These are phyloP conservation scores for Asclepias syriaca DNA, from an alignment of 257 asterid species.

Conservation along the genomic window DNA sequence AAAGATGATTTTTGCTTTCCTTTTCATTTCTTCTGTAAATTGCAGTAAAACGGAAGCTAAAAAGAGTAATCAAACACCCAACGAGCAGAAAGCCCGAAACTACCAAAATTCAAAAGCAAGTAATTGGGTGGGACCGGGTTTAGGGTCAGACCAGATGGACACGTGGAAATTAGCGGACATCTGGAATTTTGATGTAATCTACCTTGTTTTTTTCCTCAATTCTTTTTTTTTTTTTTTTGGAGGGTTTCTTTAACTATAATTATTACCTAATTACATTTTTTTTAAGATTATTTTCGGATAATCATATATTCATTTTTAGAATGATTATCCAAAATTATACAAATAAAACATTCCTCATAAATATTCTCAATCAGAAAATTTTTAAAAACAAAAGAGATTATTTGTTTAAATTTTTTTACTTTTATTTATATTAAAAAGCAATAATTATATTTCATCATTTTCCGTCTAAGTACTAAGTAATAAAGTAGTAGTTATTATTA, in stretches of 20 bases:
- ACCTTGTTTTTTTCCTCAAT: conserved; percentile 5
- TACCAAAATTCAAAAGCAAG: conserved; percentile 42
- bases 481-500: too few relatives aligned
- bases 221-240: not conserved
- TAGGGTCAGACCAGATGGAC: not conserved
- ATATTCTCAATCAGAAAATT: too few relatives aligned
- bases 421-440: too few relatives aligned
- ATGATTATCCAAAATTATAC: too few relatives aligned
- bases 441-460: too few relatives aligned
- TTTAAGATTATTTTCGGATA: too few relatives aligned
- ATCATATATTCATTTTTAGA: too few relatives aligned
- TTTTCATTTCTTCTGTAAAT: conserved; percentile 1
- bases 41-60: conserved; percentile 39
- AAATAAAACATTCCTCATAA: too few relatives aligned
- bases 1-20: conserved; percentile 10
- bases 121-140: conserved; percentile 6
- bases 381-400: too few relatives aligned
- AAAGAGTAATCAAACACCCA: conserved; percentile 9
- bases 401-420: too few relatives aligned
- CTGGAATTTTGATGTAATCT: conserved; percentile 16
- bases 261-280: not conserved
- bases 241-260: not conserved
- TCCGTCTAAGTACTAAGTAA: too few relatives aligned
- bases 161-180: conserved; percentile 14
- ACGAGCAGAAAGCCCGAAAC: conserved; percentile 11